phyloP scores from a whole-genome alignment of 345 rosid species.

The Salix viminalis region DNA sequence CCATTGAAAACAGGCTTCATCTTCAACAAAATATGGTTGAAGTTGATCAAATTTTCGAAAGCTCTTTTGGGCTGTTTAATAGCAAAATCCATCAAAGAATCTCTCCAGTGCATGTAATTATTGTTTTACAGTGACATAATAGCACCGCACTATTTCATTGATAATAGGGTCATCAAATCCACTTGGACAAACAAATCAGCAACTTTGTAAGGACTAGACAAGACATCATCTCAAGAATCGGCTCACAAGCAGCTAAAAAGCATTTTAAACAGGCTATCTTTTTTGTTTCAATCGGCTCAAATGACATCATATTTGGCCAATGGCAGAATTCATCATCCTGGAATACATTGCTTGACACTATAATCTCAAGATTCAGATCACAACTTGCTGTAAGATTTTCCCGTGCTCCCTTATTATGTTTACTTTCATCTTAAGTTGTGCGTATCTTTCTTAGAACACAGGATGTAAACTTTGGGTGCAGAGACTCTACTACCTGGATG shows the following conservation, averaged over 20 bases:
- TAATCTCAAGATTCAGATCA: background rate
- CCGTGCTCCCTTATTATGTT: too few relatives aligned
- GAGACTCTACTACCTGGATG: too few relatives aligned
- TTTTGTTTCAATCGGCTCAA: constrained; percentile 65
- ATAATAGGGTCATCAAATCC: constrained; percentile 57
- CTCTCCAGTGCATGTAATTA: too few relatives aligned
- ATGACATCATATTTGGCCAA: constrained; percentile 74
- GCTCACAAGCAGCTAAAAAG: constrained; percentile 37
- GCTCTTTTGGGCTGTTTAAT: too few relatives aligned
- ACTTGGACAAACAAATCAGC: constrained; percentile 55
- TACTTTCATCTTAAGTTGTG: too few relatives aligned
- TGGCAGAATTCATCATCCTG: background rate
- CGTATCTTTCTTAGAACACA: too few relatives aligned
- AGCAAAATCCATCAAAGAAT: too few relatives aligned
- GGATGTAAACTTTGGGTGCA: too few relatives aligned
- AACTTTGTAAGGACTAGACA: constrained; percentile 49
- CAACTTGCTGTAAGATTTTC: constrained; percentile 51
- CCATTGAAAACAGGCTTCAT: too few relatives aligned
- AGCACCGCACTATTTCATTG: background rate
- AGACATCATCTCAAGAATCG: constrained; percentile 40
- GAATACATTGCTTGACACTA: background rate
- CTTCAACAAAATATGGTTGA: too few relatives aligned
- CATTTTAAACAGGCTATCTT: constrained; percentile 38
- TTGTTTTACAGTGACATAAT: too few relatives aligned
- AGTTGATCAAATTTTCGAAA: too few relatives aligned